phyloP scores from a whole-genome alignment of 1,284 basidiomycete species.

The Xerocomus nothofagi region DNA sequence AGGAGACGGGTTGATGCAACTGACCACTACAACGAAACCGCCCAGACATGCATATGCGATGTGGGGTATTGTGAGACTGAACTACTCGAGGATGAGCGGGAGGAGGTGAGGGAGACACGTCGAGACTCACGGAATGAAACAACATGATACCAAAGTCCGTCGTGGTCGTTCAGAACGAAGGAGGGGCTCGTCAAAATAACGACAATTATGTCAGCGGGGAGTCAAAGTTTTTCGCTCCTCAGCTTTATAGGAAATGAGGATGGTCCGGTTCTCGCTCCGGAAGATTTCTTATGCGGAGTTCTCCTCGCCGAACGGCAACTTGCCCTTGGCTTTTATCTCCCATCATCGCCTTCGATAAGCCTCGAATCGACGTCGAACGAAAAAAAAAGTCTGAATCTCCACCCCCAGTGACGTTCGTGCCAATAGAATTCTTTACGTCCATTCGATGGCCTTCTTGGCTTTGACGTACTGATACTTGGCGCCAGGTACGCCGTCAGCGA shows the following conservation, averaged over 20 bases:
- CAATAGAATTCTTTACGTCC: conserved; percentile 15
- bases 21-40: conserved; percentile 75
- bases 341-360: neutral
- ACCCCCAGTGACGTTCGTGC: conserved; percentile 8
- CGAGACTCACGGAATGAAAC: conserved; percentile 30
- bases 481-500: conserved; percentile 1
- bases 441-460: neutral
- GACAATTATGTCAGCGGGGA: conserved; percentile 21
- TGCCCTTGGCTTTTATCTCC: conserved; percentile 5
- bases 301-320: neutral
- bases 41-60: conserved; percentile 83
- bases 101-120: neutral
- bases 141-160: conserved; percentile 17
- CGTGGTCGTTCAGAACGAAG: conserved; percentile 7
- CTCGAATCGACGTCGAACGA: neutral
- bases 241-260: conserved; percentile 6
- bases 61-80: conserved; percentile 69
- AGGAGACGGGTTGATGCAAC: conserved; percentile 31
- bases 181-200: conserved; percentile 6
- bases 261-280: conserved; percentile 6
- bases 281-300: conserved; percentile 17
- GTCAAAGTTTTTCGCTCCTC: too few species aligned
- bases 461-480: conserved; percentile 3
- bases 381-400: conserved; percentile 6
- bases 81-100: conserved; percentile 42